Conservation (phyloP, 176 grass and related monocot genomes). For the Themeda triandra region DNA sequence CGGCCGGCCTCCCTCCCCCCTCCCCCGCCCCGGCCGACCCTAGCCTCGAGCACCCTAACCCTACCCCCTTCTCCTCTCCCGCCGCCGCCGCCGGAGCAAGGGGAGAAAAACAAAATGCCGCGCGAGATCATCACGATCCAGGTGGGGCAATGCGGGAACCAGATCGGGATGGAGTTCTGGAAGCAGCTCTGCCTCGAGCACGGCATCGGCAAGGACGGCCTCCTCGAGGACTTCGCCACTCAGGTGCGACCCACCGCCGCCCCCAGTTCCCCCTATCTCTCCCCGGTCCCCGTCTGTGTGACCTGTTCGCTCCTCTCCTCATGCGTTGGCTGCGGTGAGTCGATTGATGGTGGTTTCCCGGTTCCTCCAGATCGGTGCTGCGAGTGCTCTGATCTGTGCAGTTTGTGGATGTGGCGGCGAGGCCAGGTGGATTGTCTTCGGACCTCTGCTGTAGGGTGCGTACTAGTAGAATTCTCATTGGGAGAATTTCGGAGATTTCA, state of each 20-base stretch:
- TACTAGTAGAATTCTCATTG: not conserved
- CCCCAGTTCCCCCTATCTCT: not conserved
- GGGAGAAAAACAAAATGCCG: constrained; percentile 65
- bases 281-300: not conserved
- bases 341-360: not conserved
- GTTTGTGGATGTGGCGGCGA: not conserved
- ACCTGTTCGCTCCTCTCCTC: not conserved
- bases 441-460: not conserved
- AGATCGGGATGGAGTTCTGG: constrained; percentile 99
- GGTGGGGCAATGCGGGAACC: constrained; percentile 99
- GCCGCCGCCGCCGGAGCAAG: not conserved
- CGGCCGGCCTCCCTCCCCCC: not conserved
- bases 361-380: not conserved
- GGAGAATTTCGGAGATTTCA: not conserved
- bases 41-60: not conserved
- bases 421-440: not conserved
- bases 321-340: not conserved
- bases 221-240: constrained; percentile 97
- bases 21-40: not conserved
- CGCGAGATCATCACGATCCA: constrained; percentile 99
- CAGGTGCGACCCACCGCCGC: constrained; percentile 18
- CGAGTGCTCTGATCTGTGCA: not conserved
- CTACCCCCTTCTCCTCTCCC: not conserved
- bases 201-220: constrained; percentile 97
- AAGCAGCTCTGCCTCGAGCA: constrained; percentile 99